Base-by-base conservation (phyloP, 225 moss, liverwort and hornwort genomes). In the Pseudisothecium myosuroides region DNA sequence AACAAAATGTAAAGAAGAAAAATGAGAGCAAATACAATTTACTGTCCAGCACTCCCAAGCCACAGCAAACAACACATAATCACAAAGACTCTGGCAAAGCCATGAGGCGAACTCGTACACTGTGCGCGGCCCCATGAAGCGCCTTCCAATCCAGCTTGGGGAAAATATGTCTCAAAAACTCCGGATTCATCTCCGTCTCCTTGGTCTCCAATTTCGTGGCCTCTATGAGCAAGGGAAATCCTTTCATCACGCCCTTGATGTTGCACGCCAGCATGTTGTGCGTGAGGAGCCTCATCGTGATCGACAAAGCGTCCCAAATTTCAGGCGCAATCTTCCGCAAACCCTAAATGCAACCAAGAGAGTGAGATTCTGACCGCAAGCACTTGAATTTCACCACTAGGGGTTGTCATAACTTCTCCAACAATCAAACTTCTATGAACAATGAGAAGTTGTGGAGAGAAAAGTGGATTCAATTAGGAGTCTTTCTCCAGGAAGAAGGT, bases 61-160 rank as follows among this genome's bases (percentile, higher is more conserved):
- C n/a, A 87, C 64, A 50, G 24, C 36, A 88, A 85, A 63, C 58
- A 58, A 56, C 56, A 74, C 22, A 79, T n/a, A n/a, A 72, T 77
- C 54, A 39, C 31, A 88, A 61, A 52, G 66, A 81, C 31, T 71
- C 26, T 56, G 54, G 39, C 36, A n/a, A 76, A 84, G 45, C 26
- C 71, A 49, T 20, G 55, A 86, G 45, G 76, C 21, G 37, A 81
- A 85, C 68, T 81, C 89, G 71, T 93, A 98, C 96, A 68, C 92
- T 94, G 43, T 91, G 87, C 39, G 99, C 96, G 15, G 97, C 99
- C 43, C 97, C 96, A 77, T 96, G 95, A 78, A 99, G 93, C 54
- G 96, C 99, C 91, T 97, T 97, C 99, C 99, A 99, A n/a, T 99
- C 97, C 43, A 99, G 90, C 93, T 97, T 99, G 52, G 95, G 94